Percentiles rank a stretch among this genome's conserved stretches.
Conservation (phyloP, 352 stramenopile species). For the Phytophthora lateralis region DNA sequence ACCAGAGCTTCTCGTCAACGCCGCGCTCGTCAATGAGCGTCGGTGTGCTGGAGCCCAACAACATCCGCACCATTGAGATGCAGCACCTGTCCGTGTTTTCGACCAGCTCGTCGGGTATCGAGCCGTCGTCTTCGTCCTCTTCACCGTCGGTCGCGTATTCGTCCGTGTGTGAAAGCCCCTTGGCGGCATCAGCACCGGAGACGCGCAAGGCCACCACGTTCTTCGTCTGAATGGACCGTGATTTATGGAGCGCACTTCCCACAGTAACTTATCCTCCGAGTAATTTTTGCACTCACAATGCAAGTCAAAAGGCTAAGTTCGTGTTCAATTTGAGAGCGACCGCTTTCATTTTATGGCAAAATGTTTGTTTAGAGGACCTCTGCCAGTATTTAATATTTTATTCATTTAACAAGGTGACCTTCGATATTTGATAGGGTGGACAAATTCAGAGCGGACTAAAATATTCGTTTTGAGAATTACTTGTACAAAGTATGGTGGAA, state of each 20-base stretch:
- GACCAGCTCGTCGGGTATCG: slow-evolving; percentile 38
- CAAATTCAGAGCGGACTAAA: no score
- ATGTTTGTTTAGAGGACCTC: no score
- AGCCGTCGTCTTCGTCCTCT: slow-evolving; percentile 46
- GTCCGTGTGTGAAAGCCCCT: slow-evolving; percentile 64
- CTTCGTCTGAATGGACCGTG: slow-evolving; percentile 50
- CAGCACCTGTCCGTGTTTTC: slow-evolving; percentile 56
- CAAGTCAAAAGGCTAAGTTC: no score
- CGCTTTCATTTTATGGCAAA: no score
- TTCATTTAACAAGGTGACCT: no score
- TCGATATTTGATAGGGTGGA: no score
- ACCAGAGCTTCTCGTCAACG: slow-evolving; percentile 24
- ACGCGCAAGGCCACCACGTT: slow-evolving; percentile 54
- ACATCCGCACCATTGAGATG: slow-evolving; percentile 38
- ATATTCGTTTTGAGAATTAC: no score
- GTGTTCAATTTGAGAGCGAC: no score
- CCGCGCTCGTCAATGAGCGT: slow-evolving; percentile 27
- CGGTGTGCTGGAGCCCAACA: slow-evolving; percentile 15
- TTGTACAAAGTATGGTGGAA: no score
- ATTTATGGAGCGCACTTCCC: slow-evolving; percentile 14
- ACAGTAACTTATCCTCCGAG: slow-evolving; percentile 31
- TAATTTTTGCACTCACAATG: no score
- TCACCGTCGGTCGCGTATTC: slow-evolving; percentile 69
- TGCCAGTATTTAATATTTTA: no score
- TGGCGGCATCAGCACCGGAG: slow-evolving; percentile 23